Percentiles rank a stretch among this genome's conserved stretches.
These are phyloP conservation scores for Verticillium nubilum DNA, from an alignment of 2,329 filamentous ascomycete genomes.

Conservation along the genomic window DNA sequence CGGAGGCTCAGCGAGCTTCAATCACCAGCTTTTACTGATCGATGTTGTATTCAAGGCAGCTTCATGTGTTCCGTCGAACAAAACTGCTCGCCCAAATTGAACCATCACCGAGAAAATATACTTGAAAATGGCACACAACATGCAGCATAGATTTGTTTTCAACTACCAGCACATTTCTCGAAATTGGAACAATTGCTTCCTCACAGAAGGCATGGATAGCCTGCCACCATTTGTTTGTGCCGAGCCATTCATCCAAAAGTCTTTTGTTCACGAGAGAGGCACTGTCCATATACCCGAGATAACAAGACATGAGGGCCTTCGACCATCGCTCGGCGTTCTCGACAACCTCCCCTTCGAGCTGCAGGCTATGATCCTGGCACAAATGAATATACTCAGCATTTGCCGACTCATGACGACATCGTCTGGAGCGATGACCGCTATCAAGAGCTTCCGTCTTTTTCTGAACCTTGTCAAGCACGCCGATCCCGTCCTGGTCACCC, in stretches of 20 bases:
- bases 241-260: not conserved
- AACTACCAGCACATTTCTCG: not conserved
- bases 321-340: conserved; percentile 18
- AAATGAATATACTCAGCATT: conserved; percentile 20
- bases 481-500: conserved; percentile 15
- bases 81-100: too few relatives aligned
- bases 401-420: conserved; percentile 20
- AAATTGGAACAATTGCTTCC: not conserved
- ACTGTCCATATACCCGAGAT: not conserved
- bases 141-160: not conserved
- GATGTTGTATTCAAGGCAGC: too few relatives aligned
- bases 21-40: too few relatives aligned
- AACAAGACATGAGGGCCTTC: not conserved
- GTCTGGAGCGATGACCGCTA: not conserved
- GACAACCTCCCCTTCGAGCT: conserved; percentile 19
- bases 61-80: too few relatives aligned
- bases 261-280: not conserved
- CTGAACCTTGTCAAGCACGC: conserved; percentile 33
- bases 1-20: too few relatives aligned
- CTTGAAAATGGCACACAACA: too few relatives aligned
- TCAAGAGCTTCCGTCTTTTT: not conserved
- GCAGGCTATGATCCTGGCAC: conserved; percentile 14
- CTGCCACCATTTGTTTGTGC: not conserved
- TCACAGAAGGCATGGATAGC: not conserved
- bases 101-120: too few relatives aligned